Evolutionary conservation across 257 asterid genomes (phyloP).

Genomic region (Fraxinus americana): DNA sequence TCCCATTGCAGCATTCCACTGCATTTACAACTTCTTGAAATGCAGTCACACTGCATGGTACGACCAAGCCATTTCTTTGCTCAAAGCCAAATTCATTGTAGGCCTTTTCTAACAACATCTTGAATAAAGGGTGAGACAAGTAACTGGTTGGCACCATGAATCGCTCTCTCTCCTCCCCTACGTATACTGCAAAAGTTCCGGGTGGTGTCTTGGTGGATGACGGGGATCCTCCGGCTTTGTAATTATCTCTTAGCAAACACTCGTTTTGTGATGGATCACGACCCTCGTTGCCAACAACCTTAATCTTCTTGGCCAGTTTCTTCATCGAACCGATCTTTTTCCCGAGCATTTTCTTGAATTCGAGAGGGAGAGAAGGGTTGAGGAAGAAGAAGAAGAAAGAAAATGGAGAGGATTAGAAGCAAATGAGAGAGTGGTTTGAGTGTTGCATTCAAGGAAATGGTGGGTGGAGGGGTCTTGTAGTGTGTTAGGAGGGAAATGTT

Average conservation of each 20-base stretch:
- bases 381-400: neutral
- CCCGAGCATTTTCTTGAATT: conserved; percentile 43
- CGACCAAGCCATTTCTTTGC: conserved; percentile 60
- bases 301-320: conserved; percentile 61
- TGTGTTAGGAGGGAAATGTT: conserved; percentile 23
- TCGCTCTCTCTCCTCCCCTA: conserved; percentile 69
- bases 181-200: conserved; percentile 68
- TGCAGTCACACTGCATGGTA: conserved; percentile 71
- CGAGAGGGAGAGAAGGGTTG: neutral
- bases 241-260: conserved; percentile 37
- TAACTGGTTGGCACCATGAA: conserved; percentile 69
- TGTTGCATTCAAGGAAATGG: conserved; percentile 30
- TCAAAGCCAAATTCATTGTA: conserved; percentile 65
- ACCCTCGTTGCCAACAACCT: conserved; percentile 20
- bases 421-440: conserved; percentile 14
- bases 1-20: conserved; percentile 63
- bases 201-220: conserved; percentile 39
- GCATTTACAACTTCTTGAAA: conserved; percentile 71
- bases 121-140: conserved; percentile 85
- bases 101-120: conserved; percentile 81
- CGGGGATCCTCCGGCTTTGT: conserved; percentile 27
- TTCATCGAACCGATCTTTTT: conserved; percentile 70
- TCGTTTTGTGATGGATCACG: conserved; percentile 35
- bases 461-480: conserved; percentile 42
- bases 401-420: neutral